Conservation (phyloP, 345 rosid species). For the Murraya koenigii region DNA sequence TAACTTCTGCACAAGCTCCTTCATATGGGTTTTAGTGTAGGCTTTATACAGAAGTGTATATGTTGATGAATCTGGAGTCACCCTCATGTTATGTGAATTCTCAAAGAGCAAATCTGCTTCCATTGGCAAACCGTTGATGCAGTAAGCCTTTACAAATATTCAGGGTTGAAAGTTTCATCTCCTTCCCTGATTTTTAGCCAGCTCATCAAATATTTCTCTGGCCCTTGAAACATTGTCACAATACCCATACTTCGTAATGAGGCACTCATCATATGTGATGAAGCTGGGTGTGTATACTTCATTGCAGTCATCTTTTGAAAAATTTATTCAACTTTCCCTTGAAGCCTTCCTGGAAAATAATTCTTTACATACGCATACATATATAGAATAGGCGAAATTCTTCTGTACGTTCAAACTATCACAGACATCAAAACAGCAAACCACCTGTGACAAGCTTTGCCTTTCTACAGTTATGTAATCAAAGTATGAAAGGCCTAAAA, state of each 20-base stretch:
- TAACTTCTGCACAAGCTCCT: slow-evolving; percentile 65
- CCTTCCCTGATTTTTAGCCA: slow-evolving; percentile 54
- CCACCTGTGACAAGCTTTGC: no score
- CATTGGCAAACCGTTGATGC: slow-evolving; percentile 59
- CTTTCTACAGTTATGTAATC: no score
- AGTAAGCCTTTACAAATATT: slow-evolving; percentile 84
- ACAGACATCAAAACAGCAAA: no score
- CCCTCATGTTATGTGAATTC: slow-evolving; percentile 34
- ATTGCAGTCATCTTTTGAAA: slow-evolving; percentile 62
- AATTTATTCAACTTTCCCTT: slow-evolving; percentile 63
- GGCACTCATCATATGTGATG: slow-evolving; percentile 83
- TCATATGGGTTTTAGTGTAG: slow-evolving; percentile 69
- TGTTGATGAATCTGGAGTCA: slow-evolving; percentile 57
- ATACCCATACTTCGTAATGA: slow-evolving; percentile 75
- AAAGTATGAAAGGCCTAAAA: no score
- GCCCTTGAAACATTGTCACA: slow-evolving; percentile 71
- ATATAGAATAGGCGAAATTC: no score
- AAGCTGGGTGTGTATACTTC: slow-evolving; percentile 59
- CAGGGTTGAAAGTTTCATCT: slow-evolving; percentile 59
- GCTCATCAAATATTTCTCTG: slow-evolving; percentile 61
- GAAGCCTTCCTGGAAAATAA: no score
- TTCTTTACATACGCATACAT: no score
- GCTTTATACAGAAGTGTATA: slow-evolving; percentile 88
- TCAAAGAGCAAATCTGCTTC: slow-evolving; percentile 73
- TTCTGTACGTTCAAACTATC: no score